Evolutionary conservation across 2,329 filamentous ascomycete genomes (phyloP).

Genomic region (Ophiostoma sp.): DNA sequence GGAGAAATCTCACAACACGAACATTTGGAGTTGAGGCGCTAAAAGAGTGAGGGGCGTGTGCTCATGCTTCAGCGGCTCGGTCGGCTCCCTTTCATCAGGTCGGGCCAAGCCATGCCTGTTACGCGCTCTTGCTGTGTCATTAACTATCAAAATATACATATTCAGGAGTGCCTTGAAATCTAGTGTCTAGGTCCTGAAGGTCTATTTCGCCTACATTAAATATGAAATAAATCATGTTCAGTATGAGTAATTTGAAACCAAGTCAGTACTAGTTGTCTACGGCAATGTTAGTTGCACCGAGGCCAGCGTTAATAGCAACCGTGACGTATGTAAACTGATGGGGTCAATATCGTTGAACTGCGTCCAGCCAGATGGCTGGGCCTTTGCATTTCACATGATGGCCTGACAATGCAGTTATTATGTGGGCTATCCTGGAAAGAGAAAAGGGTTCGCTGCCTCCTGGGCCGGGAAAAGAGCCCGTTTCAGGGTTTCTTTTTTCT

Average conservation of each 20-base stretch:
- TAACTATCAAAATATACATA: too few species aligned
- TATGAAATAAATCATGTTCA: too few species aligned
- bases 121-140: too few species aligned
- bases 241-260: too few species aligned
- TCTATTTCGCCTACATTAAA: too few species aligned
- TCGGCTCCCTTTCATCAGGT: neutral
- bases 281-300: neutral
- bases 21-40: neutral
- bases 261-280: too few species aligned
- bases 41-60: neutral
- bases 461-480: neutral
- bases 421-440: neutral
- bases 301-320: neutral
- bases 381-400: neutral
- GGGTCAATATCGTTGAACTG: neutral
- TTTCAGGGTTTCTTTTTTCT: neutral
- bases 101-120: too few species aligned
- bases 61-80: neutral
- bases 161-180: too few species aligned
- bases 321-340: too few species aligned
- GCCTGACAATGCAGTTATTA: neutral
- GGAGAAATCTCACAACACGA: neutral
- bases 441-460: neutral
- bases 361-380: neutral
- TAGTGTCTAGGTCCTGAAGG: too few species aligned